Percentiles rank a stretch among this genome's conserved stretches.
Evolutionary conservation across 2,329 filamentous ascomycete species (phyloP).

Genomic region (Aspergillus persii): DNA sequence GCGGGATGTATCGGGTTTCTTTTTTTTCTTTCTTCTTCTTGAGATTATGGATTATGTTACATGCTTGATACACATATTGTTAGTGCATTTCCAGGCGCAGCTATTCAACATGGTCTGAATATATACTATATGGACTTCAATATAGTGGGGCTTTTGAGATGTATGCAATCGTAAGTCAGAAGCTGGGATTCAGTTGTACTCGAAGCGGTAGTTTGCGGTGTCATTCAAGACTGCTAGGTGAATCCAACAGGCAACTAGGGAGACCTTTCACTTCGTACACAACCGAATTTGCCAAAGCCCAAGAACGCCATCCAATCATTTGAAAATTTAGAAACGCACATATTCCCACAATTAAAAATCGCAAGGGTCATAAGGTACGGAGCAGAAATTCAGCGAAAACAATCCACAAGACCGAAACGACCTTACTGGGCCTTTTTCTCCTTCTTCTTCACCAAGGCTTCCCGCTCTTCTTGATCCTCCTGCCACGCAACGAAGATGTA

Average conservation of each 20-base stretch:
- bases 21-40: not conserved
- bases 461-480: conserved; percentile 80
- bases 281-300: not conserved
- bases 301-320: conserved; percentile 2
- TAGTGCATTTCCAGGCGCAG: conserved; percentile 21
- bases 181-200: not conserved
- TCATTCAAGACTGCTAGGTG: not conserved
- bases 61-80: conserved; percentile 2
- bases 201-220: not conserved
- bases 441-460: conserved; percentile 58
- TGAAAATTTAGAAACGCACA: not conserved
- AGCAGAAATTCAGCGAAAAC: not conserved
- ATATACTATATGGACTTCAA: not conserved
- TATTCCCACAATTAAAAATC: not conserved
- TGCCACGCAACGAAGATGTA: conserved; percentile 90
- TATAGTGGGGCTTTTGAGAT: not conserved
- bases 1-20: not conserved
- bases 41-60: conserved; percentile 2
- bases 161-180: not conserved
- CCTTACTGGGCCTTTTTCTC: conserved; percentile 45
- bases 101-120: conserved; percentile 20
- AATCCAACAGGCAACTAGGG: not conserved
- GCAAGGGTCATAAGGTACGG: not conserved
- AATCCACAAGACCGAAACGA: not conserved
- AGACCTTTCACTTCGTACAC: not conserved